These are phyloP conservation scores for Thelephora aurantiotincta DNA, from an alignment of 768 basidiomycete genomes.

Conservation along the genomic window DNA sequence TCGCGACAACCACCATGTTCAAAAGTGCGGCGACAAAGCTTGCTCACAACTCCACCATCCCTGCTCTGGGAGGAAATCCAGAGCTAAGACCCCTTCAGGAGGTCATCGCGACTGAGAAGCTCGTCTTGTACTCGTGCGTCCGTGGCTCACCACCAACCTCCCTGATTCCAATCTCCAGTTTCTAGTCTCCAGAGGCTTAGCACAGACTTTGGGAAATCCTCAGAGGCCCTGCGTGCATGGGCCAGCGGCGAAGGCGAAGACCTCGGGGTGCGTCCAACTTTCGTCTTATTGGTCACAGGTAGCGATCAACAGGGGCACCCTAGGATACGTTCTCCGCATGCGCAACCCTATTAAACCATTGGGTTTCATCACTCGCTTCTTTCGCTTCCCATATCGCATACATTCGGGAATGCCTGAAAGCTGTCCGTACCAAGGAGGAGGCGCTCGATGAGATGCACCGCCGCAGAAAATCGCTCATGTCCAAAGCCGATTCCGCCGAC, in stretches of 20 bases:
- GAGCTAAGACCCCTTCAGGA: slow-evolving; percentile 77
- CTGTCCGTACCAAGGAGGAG: slow-evolving; percentile 76
- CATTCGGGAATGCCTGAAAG: slow-evolving; percentile 64
- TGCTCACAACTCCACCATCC: slow-evolving; percentile 80
- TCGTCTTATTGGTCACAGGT: not conserved
- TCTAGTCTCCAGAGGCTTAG: slow-evolving; percentile 51
- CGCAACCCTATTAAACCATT: slow-evolving; percentile 49
- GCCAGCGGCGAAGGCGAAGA: slow-evolving; percentile 75
- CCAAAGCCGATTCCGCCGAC: slow-evolving; percentile 73
- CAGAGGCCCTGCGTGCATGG: slow-evolving; percentile 61
- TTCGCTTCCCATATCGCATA: slow-evolving; percentile 60
- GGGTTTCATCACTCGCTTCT: slow-evolving; percentile 48
- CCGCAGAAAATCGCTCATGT: slow-evolving; percentile 46
- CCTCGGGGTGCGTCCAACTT: slow-evolving; percentile 39
- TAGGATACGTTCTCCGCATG: slow-evolving; percentile 70
- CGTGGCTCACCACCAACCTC: too few relatives aligned
- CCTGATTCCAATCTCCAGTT: slow-evolving; percentile 1
- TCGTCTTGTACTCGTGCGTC: slow-evolving; percentile 58
- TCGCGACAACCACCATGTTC: slow-evolving; percentile 38
- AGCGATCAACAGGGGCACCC: not conserved
- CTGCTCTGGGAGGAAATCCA: slow-evolving; percentile 54
- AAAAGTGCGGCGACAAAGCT: slow-evolving; percentile 66
- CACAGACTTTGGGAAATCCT: slow-evolving; percentile 49
- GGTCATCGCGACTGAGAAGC: slow-evolving; percentile 81
- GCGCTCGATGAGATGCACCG: slow-evolving; percentile 62